Base-by-base conservation (phyloP, 2,329 filamentous ascomycete species). In the Xylariales sp. region DNA sequence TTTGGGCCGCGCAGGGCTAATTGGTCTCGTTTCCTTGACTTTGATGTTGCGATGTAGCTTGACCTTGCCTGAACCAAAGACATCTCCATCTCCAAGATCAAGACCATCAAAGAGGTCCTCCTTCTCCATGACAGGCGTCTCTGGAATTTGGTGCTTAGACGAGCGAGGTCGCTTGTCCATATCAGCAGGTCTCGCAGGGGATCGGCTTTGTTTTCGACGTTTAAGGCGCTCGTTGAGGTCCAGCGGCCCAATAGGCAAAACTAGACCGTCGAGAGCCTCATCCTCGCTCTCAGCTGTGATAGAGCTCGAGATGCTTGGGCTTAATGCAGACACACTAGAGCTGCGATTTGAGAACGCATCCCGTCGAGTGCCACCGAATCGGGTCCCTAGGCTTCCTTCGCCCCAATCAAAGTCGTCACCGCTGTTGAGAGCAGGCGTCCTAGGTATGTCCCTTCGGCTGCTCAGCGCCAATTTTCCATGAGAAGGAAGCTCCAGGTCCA, bases 211-310 rank as follows among this genome's bases (percentile, higher is more conserved):
- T 55, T 85, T 80, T 46, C 86, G 76, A 56, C 81, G 82, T 53
- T 84, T 82, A 31, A 97, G 69, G 39, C 88, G 82, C 49, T 88
- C 83, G 29, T 79, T 78, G 55, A 97, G 86, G 62, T 95, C 83
- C 39, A 98, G 71, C 15, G 88, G 88, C 1, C 89, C 90, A 40
- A 78, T 75, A 0, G 93, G 93, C 14, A 97, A 72, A 15, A 95
- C 71, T 11, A 98, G 74, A n/a, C 91, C 91, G 46, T 93, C 87
- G 46, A 97, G 77, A 5, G 86, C 85, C 61, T 97, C 91, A 51
- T 95, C 90, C 58, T 96, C 91, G 57, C 90, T 97, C 67, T 96
- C 93, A 8, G 80, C 78, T 2, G 89, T 95, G 52, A 95, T 82
- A 49, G 87, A 93, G 62, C 91, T 97, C 15, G 89, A 87, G 42